phyloP scores from a whole-genome alignment of 2,329 filamentous ascomycete species.

The Hymenoscyphus scutula region DNA sequence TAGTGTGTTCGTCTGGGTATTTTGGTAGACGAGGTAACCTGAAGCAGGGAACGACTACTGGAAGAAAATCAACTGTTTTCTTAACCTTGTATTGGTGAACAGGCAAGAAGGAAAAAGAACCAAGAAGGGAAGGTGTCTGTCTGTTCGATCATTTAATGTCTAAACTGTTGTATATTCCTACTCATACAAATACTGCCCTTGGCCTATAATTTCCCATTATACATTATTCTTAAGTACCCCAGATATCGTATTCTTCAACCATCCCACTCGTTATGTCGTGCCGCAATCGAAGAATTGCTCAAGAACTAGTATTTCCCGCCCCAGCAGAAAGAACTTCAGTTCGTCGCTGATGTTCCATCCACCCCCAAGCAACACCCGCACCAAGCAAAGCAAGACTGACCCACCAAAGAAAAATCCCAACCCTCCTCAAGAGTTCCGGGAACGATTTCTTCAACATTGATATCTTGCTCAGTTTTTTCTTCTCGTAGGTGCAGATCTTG shows the following conservation, averaged over 20 bases:
- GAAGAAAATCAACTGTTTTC: no score
- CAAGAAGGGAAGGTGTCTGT: no score
- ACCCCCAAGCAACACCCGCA: slow-evolving; percentile 16
- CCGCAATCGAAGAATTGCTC: not conserved
- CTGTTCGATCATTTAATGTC: no score
- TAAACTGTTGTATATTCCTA: no score
- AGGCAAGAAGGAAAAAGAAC: no score
- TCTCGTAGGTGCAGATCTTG: slow-evolving; percentile 24
- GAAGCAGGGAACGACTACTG: no score
- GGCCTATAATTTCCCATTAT: not conserved
- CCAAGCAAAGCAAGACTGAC: slow-evolving; percentile 20
- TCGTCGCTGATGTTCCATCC: slow-evolving; percentile 7
- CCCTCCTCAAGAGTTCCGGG: not conserved
- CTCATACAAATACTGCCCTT: not conserved
- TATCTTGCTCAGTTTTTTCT: slow-evolving; percentile 12
- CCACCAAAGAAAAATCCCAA: slow-evolving; percentile 19
- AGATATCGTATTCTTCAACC: not conserved
- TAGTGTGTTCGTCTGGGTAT: no score
- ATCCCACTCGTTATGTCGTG: not conserved
- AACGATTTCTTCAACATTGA: slow-evolving; percentile 11
- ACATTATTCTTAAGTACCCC: not conserved
- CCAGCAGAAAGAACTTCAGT: not conserved
- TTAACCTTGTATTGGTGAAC: no score
- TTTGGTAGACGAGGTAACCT: no score
- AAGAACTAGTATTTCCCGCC: not conserved